phyloP scores from a whole-genome alignment of 176 grass and related monocot genomes.

The Carex cristatella region DNA sequence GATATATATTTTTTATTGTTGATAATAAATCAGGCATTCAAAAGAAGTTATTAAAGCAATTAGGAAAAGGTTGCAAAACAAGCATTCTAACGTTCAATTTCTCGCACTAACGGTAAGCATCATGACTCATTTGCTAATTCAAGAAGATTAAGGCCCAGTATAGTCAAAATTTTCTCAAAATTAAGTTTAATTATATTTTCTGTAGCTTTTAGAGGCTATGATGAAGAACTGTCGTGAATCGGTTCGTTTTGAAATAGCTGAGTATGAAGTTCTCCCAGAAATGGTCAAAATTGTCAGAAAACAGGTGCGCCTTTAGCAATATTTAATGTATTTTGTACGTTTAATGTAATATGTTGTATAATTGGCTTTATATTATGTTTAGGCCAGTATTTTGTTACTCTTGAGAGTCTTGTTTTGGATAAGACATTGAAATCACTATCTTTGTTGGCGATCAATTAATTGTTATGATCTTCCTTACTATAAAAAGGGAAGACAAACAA shows the following conservation, averaged over 20 bases:
- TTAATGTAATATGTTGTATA: background rate
- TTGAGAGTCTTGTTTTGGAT: background rate
- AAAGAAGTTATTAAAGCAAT: constrained; percentile 75
- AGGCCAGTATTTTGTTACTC: background rate
- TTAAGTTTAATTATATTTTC: background rate
- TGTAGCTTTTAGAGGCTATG: constrained; percentile 93
- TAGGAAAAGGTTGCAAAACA: constrained; percentile 75
- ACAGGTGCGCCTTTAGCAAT: constrained; percentile 39
- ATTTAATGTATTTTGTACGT: background rate
- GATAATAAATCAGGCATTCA: constrained; percentile 58
- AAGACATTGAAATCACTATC: background rate
- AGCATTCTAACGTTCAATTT: constrained; percentile 84
- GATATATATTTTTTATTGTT: background rate
- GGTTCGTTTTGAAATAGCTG: constrained; percentile 67
- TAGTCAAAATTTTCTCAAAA: background rate
- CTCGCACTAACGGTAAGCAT: constrained; percentile 72
- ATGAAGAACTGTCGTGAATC: constrained; percentile 84
- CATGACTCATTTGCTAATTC: background rate
- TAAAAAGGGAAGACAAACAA: background rate
- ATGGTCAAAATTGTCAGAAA: constrained; percentile 95
- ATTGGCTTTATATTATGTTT: background rate
- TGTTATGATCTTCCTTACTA: background rate
- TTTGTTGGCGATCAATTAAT: background rate
- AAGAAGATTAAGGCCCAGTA: background rate
- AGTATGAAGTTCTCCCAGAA: constrained; percentile 69